Base-by-base conservation (phyloP, 371 early-diverging fungal species). In the Amoeboaphelidium occidentale region DNA sequence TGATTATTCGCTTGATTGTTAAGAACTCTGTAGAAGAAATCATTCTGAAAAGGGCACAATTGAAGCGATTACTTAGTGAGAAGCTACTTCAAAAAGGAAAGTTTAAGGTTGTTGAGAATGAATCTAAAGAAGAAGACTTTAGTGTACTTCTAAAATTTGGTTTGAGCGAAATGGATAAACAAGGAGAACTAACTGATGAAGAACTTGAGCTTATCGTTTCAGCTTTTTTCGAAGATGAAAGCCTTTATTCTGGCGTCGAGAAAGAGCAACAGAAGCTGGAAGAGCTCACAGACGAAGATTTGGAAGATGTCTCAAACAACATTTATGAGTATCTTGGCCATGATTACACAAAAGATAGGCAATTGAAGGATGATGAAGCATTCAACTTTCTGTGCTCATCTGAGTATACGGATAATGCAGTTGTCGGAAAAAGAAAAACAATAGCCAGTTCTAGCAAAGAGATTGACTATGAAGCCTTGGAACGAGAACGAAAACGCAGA, bases 11-110 rank as follows among this genome's bases (percentile, higher is more conserved):
- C 41, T 86, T 99, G 54, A 84, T 99, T 10, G 77, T 90, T 27
- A 90, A 94, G 56, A 88, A 84, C 44, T 94, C 97, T 0, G 85
- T 98, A 57, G 99, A 99, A 56, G 98, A 98, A 63, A 86, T 85
- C 27, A 88, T 98, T 53, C 70, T 96, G 44, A 90, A 94, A 59
- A 80, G 96, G 10, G 97, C 94, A 28, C 92, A 93, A 61, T 74
- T 86, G 56, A 97, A 97, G 62, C 90, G 90, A 92, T 17, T 10
- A 17, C 17, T 32, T 6, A 32, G 92, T 97, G n/a, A 68, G 93
- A 1, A 94, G 93, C 59, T 89, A 91, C 65, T 85, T 97, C 63
- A 87, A 85, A 56, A 83, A 85, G 55, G 39, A 22, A 3, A 23
- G 23, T 3, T 20, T 46, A 26, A 55, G 43, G 25, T 53, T 23